phyloP scores from a whole-genome alignment of 352 stramenopile genomes.

The Pythium dissotocum region DNA sequence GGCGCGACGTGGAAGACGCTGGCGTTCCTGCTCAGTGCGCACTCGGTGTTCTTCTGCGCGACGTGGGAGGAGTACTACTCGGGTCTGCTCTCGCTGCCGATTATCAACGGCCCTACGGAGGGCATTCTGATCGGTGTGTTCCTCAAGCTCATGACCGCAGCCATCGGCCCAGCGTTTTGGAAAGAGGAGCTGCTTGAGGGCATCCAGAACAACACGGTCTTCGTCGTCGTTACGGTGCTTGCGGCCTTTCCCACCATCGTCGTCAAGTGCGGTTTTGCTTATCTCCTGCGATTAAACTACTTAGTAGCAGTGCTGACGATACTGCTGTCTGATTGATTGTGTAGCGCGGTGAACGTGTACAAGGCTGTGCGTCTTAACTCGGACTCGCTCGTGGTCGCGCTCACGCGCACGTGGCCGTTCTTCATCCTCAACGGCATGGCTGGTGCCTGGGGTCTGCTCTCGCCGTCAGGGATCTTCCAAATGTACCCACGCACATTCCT shows the following conservation, averaged over 20 bases:
- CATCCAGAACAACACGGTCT: conserved; percentile 83
- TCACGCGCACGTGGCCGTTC: conserved; percentile 80
- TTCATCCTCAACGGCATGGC: conserved; percentile 71
- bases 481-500: conserved; percentile 80
- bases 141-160: conserved; percentile 75
- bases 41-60: conserved; percentile 85
- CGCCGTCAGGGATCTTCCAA: conserved; percentile 71
- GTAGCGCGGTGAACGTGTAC: conserved; percentile 69
- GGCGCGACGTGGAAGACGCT: conserved; percentile 82
- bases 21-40: conserved; percentile 66
- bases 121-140: conserved; percentile 90
- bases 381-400: conserved; percentile 75
- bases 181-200: conserved; percentile 55
- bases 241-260: conserved; percentile 62
- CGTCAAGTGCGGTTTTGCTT: conserved; percentile 61
- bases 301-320: no score
- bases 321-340: neutral
- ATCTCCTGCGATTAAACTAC: no score
- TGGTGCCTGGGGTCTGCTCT: conserved; percentile 68
- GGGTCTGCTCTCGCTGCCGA: conserved; percentile 92
- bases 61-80: conserved; percentile 95
- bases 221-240: conserved; percentile 65
- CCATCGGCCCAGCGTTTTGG: conserved; percentile 70
- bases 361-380: conserved; percentile 66
- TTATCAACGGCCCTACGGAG: conserved; percentile 97